Conservation (phyloP, 148 eudicot genomes). For the Heliosperma pusillum region DNA sequence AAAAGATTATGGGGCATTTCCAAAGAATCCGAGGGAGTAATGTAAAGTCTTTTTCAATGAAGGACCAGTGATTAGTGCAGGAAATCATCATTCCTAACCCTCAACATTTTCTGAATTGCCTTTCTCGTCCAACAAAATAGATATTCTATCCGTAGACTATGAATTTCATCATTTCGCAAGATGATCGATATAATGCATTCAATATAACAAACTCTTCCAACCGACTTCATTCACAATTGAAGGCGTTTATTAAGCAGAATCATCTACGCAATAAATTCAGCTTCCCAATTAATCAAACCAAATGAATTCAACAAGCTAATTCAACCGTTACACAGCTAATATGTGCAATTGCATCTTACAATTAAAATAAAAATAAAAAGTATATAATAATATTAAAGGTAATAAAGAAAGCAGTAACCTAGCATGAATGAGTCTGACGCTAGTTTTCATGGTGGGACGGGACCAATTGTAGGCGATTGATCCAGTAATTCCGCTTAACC, state of each 20-base stretch:
- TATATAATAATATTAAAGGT: background rate
- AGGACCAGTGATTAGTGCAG: too few species aligned
- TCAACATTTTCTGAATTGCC: too few species aligned
- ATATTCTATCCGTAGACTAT: background rate
- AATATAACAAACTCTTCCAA: background rate
- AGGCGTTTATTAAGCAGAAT: background rate
- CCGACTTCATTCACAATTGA: too few species aligned
- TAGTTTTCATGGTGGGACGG: constrained; percentile 82
- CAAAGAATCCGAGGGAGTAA: too few species aligned
- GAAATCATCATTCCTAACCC: background rate
- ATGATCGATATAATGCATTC: background rate
- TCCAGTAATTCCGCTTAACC: constrained; percentile 67
- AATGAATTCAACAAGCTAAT: background rate
- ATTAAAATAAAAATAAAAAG: background rate
- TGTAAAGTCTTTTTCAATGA: too few species aligned
- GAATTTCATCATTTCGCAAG: background rate
- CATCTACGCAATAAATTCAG: background rate
- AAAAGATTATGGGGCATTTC: too few species aligned
- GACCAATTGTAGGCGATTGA: constrained; percentile 88
- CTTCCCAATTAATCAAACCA: background rate
- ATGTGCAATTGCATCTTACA: background rate
- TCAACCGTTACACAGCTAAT: background rate
- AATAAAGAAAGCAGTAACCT: constrained; percentile 35
- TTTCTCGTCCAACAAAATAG: too few species aligned
- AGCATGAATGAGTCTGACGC: constrained; percentile 76